phyloP scores from a whole-genome alignment of 2,329 filamentous ascomycete species.

The Fusarium sarcochroum region DNA sequence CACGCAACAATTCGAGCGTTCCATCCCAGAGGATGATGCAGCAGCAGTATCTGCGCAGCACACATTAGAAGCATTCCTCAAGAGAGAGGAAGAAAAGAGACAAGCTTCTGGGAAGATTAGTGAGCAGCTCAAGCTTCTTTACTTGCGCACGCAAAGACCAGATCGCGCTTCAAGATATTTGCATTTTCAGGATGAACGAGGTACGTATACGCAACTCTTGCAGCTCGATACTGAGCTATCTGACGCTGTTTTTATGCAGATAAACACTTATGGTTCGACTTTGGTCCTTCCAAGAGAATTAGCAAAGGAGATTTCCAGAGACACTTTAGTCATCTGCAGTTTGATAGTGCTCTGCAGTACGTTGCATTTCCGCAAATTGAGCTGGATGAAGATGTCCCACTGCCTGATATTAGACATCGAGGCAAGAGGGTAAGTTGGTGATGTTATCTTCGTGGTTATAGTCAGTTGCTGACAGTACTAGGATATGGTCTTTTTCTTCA shows the following conservation, averaged over 20 bases:
- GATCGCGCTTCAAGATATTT: not conserved
- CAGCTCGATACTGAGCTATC: no score
- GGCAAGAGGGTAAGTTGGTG: slow-evolving; percentile 7
- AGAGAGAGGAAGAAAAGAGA: slow-evolving; percentile 5
- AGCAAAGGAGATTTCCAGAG: not conserved
- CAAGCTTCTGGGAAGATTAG: slow-evolving; percentile 1
- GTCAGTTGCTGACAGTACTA: not conserved
- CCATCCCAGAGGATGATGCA: not conserved
- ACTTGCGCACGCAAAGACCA: slow-evolving; percentile 8
- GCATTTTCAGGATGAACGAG: not conserved
- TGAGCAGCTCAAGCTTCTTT: slow-evolving; percentile 6
- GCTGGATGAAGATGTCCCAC: not conserved
- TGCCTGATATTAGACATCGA: not conserved
- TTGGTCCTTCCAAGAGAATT: not conserved
- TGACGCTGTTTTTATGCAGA: not conserved
- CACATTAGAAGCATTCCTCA: not conserved
- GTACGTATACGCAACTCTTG: not conserved
- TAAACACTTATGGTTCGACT: slow-evolving; percentile 4
- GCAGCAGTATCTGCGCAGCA: not conserved
- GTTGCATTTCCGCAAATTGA: slow-evolving; percentile 20
- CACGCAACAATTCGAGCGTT: not conserved
- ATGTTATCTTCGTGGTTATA: accelerated
- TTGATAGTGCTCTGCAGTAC: slow-evolving; percentile 15
- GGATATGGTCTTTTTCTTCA: slow-evolving; percentile 26
- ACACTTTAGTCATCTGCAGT: slow-evolving; percentile 17